Evolutionary conservation across 768 basidiomycete genomes (phyloP).

Genomic region (Boletus reticuloceps): DNA sequence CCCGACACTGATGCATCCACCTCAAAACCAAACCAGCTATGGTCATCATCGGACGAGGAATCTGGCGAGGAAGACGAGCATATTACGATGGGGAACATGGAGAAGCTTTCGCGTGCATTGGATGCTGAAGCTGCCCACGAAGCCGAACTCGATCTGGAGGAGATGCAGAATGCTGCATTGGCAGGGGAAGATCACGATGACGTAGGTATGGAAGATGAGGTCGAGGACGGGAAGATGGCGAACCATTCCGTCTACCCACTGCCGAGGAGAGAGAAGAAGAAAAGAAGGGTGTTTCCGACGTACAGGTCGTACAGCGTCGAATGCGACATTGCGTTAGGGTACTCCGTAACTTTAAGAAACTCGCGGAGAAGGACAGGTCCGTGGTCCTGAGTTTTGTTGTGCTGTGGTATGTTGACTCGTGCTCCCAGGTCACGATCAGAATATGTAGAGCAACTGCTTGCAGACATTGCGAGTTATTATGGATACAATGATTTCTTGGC

Average conservation of each 20-base stretch:
- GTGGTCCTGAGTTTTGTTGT: slow-evolving; percentile 3
- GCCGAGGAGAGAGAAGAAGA: slow-evolving; percentile 71
- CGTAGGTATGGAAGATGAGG: slow-evolving; percentile 37
- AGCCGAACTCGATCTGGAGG: slow-evolving; percentile 65
- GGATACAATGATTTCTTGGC: slow-evolving; percentile 96
- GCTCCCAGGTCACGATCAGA: slow-evolving; percentile 76
- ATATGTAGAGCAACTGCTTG: slow-evolving; percentile 81
- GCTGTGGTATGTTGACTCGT: slow-evolving; percentile 2
- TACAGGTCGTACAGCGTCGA: slow-evolving; percentile 72
- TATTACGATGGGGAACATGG: slow-evolving; percentile 79
- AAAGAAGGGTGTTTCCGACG: slow-evolving; percentile 64
- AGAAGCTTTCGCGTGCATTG: slow-evolving; percentile 72
- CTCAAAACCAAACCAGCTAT: slow-evolving; percentile 18
- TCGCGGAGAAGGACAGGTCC: slow-evolving; percentile 65
- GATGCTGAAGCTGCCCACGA: slow-evolving; percentile 67
- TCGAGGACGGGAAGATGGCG: slow-evolving; percentile 35
- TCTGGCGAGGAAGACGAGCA: slow-evolving; percentile 52
- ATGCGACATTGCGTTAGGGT: slow-evolving; percentile 77
- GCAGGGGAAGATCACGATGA: slow-evolving; percentile 49
- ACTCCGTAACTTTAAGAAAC: slow-evolving; percentile 67
- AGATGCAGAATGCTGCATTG: slow-evolving; percentile 54
- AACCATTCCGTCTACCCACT: slow-evolving; percentile 65
- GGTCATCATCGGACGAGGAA: slow-evolving; percentile 42
- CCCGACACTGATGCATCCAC: slow-evolving; percentile 32
- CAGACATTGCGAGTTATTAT: slow-evolving; percentile 93